Conservation (phyloP, 345 rosid species). For the Cardamine occulta region DNA sequence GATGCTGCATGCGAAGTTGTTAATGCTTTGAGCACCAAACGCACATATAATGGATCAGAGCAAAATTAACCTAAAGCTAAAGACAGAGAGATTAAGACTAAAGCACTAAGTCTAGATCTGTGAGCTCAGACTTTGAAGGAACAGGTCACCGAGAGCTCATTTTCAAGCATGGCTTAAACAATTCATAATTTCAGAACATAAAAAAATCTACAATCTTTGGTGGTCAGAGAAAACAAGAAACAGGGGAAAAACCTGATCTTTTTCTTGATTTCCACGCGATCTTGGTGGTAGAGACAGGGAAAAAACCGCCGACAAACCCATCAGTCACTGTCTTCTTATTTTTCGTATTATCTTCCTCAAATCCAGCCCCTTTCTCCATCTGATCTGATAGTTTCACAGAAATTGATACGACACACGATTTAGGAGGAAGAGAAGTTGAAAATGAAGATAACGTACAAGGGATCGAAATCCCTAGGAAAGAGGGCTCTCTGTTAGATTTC, state of each 20-base stretch:
- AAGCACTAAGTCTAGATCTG: conserved; percentile 15
- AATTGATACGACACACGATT: conserved; percentile 4
- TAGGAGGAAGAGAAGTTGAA: conserved; percentile 13
- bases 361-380: conserved; percentile 41
- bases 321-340: conserved; percentile 47
- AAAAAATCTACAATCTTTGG: not conserved
- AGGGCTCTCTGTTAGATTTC: conserved; percentile 23
- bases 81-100: not conserved
- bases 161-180: conserved; percentile 8
- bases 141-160: not conserved
- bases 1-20: conserved; percentile 14
- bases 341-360: conserved; percentile 35
- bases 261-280: conserved; percentile 81
- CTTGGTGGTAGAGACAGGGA: conserved; percentile 67
- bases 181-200: not conserved
- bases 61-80: not conserved
- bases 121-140: not conserved
- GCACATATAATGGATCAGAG: not conserved
- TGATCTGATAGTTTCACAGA: not conserved
- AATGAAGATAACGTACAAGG: conserved; percentile 40
- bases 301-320: conserved; percentile 66
- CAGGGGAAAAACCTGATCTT: conserved; percentile 59
- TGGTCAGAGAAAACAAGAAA: conserved; percentile 20
- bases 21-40: not conserved
- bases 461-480: not conserved